Percentiles rank a stretch among this genome's conserved stretches.
Conservation (phyloP, 1,139 yeast genomes). For the Pichia inconspicua region DNA sequence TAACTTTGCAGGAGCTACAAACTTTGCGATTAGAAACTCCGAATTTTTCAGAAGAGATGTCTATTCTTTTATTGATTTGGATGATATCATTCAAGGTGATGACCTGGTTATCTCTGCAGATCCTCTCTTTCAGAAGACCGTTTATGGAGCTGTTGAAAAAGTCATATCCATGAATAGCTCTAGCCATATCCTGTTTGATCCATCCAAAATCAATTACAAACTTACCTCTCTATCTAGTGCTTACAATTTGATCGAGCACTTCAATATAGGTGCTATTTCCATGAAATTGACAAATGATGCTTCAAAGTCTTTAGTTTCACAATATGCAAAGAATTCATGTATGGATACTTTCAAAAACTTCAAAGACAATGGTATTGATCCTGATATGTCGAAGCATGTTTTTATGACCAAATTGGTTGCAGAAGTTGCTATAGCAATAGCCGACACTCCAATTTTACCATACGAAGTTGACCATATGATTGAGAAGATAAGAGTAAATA, state of each 20-base stretch:
- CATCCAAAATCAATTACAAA: conserved; percentile 14
- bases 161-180: conserved; percentile 34
- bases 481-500: conserved; percentile 36
- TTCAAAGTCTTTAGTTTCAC: conserved; percentile 20
- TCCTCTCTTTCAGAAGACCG: conserved; percentile 50
- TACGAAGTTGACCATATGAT: conserved; percentile 50
- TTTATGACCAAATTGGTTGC: conserved; percentile 54
- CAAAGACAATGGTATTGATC: conserved; percentile 40
- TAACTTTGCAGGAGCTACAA: conserved; percentile 78
- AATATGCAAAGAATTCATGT: conserved; percentile 54
- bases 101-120: conserved; percentile 52
- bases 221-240: conserved; percentile 48
- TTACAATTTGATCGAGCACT: conserved; percentile 54
- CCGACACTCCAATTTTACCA: conserved; percentile 74
- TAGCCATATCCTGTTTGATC: conserved; percentile 13
- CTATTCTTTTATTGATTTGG: conserved; percentile 68
- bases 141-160: conserved; percentile 35
- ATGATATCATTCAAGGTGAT: conserved; percentile 63
- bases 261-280: conserved; percentile 65
- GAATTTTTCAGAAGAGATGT: conserved; percentile 53
- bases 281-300: conserved; percentile 37
- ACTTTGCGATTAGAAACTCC: conserved; percentile 58
- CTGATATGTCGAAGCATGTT: conserved; percentile 48
- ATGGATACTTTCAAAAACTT: conserved; percentile 59
- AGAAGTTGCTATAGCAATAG: conserved; percentile 43